These are phyloP conservation scores for Vigna nakashimae DNA, from an alignment of 306 rosid genomes.

Conservation along the genomic window DNA sequence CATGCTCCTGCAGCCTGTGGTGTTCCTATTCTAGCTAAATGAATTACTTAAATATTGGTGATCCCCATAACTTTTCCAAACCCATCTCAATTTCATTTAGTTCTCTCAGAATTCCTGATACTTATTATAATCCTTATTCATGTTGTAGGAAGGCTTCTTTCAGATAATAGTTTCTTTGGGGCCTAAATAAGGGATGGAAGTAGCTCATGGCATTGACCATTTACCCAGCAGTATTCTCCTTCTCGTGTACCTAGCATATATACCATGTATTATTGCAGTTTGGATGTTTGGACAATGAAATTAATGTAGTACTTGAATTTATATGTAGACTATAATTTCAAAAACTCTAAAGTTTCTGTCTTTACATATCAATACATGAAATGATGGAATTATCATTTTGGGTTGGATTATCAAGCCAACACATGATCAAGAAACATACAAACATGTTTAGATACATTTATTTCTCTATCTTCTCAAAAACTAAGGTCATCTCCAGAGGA, in stretches of 20 bases:
- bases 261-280: conserved; percentile 10
- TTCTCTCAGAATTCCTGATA: background rate
- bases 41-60: conserved; percentile 38
- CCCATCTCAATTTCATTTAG: conserved; percentile 25
- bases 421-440: background rate
- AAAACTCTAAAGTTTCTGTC: background rate
- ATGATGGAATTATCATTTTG: background rate
- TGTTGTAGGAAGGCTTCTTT: background rate
- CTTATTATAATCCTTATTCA: conserved; percentile 28
- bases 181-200: conserved; percentile 39
- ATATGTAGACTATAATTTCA: background rate
- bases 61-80: background rate
- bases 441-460: too few species aligned
- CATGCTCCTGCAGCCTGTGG: conserved; percentile 90
- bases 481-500: too few species aligned
- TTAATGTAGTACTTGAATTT: background rate
- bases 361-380: conserved; percentile 16
- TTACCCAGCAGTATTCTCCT: conserved; percentile 4
- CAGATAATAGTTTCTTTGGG: conserved; percentile 19
- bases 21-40: conserved; percentile 69
- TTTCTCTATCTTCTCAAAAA: too few species aligned
- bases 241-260: conserved; percentile 26
- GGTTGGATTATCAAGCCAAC: background rate
- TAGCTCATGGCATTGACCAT: conserved; percentile 13
- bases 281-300: conserved; percentile 3